phyloP scores from a whole-genome alignment of 106 monocot genomes.

The Allium cepa region DNA sequence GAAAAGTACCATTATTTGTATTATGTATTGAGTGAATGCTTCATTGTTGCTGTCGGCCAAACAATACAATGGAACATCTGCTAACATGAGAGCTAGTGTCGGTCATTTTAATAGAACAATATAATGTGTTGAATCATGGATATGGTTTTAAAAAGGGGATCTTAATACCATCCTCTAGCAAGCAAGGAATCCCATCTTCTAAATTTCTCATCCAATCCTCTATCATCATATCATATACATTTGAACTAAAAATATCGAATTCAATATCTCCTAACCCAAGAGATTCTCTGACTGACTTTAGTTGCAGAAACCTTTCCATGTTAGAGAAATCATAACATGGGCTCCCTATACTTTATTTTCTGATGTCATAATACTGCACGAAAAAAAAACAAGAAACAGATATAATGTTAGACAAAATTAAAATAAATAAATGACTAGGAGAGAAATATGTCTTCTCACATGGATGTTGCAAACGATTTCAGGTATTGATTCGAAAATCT shows the following conservation, averaged over 20 bases:
- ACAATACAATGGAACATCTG: no score
- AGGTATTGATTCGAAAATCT: no score
- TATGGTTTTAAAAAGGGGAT: slow-evolving; percentile 25
- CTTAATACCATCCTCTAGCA: slow-evolving; percentile 80
- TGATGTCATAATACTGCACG: slow-evolving; percentile 75
- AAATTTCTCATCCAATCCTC: slow-evolving; percentile 91
- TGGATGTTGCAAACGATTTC: no score
- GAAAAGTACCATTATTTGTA: no score
- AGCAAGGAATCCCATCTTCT: slow-evolving; percentile 57
- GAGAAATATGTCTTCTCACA: no score
- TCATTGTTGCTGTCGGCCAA: no score
- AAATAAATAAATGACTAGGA: no score
- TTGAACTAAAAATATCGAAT: slow-evolving; percentile 77
- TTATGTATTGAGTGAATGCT: no score
- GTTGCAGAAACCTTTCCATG: slow-evolving; percentile 77
- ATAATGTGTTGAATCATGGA: no score
- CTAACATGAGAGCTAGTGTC: no score
- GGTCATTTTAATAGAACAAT: no score
- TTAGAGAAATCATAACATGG: slow-evolving; percentile 94
- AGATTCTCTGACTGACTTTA: slow-evolving; percentile 42
- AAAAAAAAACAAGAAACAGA: not conserved
- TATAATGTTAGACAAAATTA: not conserved
- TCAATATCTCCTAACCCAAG: slow-evolving; percentile 78
- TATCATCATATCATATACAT: slow-evolving; percentile 70
- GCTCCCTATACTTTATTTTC: slow-evolving; percentile 59